phyloP scores from a whole-genome alignment of 805 yeast species.

The Tetrapisispora fleetii region DNA sequence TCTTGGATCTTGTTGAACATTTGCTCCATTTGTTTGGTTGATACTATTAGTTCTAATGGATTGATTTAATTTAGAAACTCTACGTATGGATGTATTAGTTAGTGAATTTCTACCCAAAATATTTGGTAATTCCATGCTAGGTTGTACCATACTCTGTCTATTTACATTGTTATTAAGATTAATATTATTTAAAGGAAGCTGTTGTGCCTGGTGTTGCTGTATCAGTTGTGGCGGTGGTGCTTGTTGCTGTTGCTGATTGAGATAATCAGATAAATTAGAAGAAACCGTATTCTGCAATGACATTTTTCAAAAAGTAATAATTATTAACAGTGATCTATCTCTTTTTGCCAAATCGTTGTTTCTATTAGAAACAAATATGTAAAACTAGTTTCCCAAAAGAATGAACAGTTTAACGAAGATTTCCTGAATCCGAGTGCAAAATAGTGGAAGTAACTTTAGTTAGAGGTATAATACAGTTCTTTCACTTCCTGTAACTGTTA shows the following conservation, averaged over 20 bases:
- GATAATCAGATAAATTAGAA: conserved; percentile 28
- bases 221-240: conserved; percentile 11
- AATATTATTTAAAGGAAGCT: neutral
- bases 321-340: too few species aligned
- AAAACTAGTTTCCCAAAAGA: too few species aligned
- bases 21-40: conserved; percentile 3
- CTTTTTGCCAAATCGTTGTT: too few species aligned
- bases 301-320: conserved; percentile 7
- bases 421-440: too few species aligned
- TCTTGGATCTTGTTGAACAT: conserved; percentile 32
- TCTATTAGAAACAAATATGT: too few species aligned
- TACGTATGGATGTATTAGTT: neutral
- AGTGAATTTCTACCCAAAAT: neutral
- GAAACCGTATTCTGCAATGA: conserved; percentile 32
- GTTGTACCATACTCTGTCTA: neutral
- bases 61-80: neutral
- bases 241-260: conserved; percentile 38
- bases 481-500: too few species aligned
- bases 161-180: neutral
- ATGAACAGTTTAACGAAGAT: too few species aligned
- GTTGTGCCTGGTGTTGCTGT: too few species aligned
- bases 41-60: neutral
- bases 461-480: too few species aligned
- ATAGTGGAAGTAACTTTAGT: too few species aligned
- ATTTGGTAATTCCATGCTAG: neutral